phyloP scores from a whole-genome alignment of 2,329 filamentous ascomycete species.

The Pestalotiopsis sp. region DNA sequence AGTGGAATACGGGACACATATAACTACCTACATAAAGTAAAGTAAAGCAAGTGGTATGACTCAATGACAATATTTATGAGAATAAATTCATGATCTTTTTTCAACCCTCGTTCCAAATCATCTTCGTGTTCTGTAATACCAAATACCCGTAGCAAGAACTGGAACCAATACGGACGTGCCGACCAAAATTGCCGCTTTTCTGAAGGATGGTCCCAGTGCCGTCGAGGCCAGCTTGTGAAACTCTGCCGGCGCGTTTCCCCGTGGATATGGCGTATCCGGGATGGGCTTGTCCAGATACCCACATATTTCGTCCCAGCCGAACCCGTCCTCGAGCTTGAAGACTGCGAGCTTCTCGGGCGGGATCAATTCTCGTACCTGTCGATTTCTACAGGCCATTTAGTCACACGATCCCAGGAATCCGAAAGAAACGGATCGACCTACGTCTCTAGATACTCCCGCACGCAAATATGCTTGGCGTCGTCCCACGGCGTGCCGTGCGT shows the following conservation, averaged over 20 bases:
- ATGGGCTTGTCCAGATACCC: conserved; percentile 32
- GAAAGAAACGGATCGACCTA: not conserved
- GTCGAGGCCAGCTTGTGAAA: conserved; percentile 24
- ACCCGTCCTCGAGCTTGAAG: conserved; percentile 35
- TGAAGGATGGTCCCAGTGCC: conserved; percentile 7
- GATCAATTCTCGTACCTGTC: conserved; percentile 15
- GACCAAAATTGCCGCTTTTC: conserved; percentile 4
- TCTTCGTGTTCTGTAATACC: not conserved
- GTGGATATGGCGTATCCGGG: conserved; percentile 31
- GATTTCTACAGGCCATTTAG: not conserved
- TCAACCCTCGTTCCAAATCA: not conserved
- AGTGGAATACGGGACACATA: not conserved
- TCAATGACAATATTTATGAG: not conserved
- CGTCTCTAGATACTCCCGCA: conserved; percentile 16
- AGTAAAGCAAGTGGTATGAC: not conserved
- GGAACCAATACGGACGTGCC: not conserved
- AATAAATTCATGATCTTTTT: not conserved
- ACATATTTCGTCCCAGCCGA: conserved; percentile 39
- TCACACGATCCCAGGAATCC: no score
- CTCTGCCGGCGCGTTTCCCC: conserved; percentile 30
- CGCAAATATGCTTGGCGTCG: conserved; percentile 15
- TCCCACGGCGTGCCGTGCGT: conserved; percentile 18
- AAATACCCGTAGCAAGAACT: not conserved
- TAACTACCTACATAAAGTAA: conserved; percentile 11
- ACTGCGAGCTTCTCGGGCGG: conserved; percentile 31